A percentile compares a stretch with the other conserved stretches of the same genome.
phyloP scores from a whole-genome alignment of 176 grass and related monocot species.

The Musa acuminata region DNA sequence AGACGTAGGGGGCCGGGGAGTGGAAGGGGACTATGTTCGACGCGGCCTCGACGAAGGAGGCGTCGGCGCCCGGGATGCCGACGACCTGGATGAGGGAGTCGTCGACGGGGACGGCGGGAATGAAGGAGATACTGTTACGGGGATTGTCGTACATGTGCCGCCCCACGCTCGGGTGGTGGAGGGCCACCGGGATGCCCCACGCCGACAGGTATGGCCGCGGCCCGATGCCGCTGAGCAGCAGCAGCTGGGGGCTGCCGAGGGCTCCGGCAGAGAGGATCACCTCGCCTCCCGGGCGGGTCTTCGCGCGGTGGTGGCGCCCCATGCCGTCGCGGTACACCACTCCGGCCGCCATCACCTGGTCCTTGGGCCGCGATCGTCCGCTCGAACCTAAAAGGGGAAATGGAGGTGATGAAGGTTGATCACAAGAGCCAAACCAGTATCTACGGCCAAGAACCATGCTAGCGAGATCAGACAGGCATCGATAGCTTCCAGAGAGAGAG shows the following conservation, averaged over 20 bases:
- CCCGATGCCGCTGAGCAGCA: conserved; percentile 70
- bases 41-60: conserved; percentile 66
- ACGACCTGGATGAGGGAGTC: conserved; percentile 88
- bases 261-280: conserved; percentile 71
- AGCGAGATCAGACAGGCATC: too few relatives aligned
- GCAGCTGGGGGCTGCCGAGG: conserved; percentile 65
- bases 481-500: too few relatives aligned
- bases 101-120: conserved; percentile 56
- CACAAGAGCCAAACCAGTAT: too few relatives aligned
- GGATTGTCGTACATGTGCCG: conserved; percentile 76
- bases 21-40: conserved; percentile 63
- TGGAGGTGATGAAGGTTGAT: too few relatives aligned
- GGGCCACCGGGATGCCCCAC: conserved; percentile 51
- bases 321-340: conserved; percentile 59
- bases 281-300: conserved; percentile 57
- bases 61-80: conserved; percentile 48
- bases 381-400: conserved; percentile 15
- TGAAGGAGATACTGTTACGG: conserved; percentile 69
- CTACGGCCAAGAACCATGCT: too few relatives aligned
- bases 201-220: conserved; percentile 47
- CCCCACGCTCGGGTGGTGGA: conserved; percentile 43
- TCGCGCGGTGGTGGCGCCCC: conserved; percentile 50
- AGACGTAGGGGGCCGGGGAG: conserved; percentile 21
- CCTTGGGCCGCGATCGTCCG: conserved; percentile 14
- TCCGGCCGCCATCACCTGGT: conserved; percentile 34